Evolutionary conservation across 106 monocot genomes (phyloP).

Genomic region (Gastrodia elata): DNA sequence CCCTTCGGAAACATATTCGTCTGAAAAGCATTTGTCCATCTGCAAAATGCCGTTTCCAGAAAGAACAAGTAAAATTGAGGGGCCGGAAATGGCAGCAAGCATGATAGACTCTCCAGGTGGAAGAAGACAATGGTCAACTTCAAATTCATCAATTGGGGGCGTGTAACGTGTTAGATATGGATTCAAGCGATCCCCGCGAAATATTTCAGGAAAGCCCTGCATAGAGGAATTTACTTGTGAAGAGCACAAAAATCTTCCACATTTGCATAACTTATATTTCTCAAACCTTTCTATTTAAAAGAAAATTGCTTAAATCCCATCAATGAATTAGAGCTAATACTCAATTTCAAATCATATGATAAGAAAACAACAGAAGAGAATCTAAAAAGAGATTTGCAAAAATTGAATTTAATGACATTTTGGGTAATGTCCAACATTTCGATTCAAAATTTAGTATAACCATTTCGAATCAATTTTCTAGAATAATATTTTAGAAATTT

Average conservation of each 20-base stretch:
- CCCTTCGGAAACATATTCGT: conserved; percentile 29
- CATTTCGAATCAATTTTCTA: too few relatives aligned
- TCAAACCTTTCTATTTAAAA: too few relatives aligned
- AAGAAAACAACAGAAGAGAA: too few relatives aligned
- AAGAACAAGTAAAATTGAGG: conserved; percentile 61
- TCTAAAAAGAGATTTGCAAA: too few relatives aligned
- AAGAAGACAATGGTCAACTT: conserved; percentile 57
- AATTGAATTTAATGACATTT: too few relatives aligned
- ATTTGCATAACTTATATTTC: too few relatives aligned
- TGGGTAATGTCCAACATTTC: too few relatives aligned
- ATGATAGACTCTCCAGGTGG: conserved; percentile 29
- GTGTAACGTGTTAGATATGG: conserved; percentile 45
- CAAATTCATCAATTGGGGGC: conserved; percentile 96
- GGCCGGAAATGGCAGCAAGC: conserved; percentile 40
- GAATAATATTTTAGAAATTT: too few relatives aligned
- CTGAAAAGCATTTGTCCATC: conserved; percentile 10
- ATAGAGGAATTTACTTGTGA: conserved; percentile 1
- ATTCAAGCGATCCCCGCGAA: conserved; percentile 40
- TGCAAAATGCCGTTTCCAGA: conserved; percentile 45
- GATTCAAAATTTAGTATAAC: too few relatives aligned
- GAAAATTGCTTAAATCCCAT: too few relatives aligned
- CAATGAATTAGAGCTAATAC: too few relatives aligned
- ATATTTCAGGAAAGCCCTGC: conserved; percentile 84
- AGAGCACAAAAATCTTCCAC: background rate
- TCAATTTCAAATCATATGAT: too few relatives aligned